phyloP scores from a whole-genome alignment of 768 basidiomycete species.

The Hypholoma sublateritium region DNA sequence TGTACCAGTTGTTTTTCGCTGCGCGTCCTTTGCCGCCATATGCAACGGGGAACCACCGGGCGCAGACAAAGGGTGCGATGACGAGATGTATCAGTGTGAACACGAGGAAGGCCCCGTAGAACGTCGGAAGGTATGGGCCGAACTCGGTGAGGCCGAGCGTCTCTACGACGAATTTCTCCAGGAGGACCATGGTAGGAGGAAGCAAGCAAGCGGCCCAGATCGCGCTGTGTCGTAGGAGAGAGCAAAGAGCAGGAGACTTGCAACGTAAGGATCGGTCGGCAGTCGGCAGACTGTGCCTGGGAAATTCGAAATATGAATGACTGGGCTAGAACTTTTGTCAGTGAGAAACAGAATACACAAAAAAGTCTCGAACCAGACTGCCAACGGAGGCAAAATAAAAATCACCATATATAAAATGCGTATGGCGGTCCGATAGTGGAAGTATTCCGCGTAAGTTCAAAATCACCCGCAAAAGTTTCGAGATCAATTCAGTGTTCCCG shows the following conservation, averaged over 20 bases:
- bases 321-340: background rate
- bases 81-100: conserved; percentile 61
- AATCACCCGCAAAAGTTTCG: too few species aligned
- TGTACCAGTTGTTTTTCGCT: conserved; percentile 63
- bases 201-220: background rate
- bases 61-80: conserved; percentile 54
- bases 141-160: conserved; percentile 54
- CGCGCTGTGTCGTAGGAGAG: background rate
- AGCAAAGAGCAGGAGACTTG: background rate
- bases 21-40: conserved; percentile 47
- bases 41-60: conserved; percentile 43
- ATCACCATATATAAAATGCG: too few species aligned
- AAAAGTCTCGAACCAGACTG: background rate
- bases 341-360: background rate
- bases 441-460: too few species aligned
- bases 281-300: background rate
- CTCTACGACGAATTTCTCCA: conserved; percentile 27
- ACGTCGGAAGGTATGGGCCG: conserved; percentile 51
- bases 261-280: background rate
- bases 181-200: conserved; percentile 14
- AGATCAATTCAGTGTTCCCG: too few species aligned
- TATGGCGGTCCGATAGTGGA: too few species aligned
- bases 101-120: conserved; percentile 51
- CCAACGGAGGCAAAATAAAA: too few species aligned
- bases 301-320: background rate